Evolutionary conservation across 2,329 filamentous ascomycete species (phyloP).

Genomic region (Ceratocystis colombiana): DNA sequence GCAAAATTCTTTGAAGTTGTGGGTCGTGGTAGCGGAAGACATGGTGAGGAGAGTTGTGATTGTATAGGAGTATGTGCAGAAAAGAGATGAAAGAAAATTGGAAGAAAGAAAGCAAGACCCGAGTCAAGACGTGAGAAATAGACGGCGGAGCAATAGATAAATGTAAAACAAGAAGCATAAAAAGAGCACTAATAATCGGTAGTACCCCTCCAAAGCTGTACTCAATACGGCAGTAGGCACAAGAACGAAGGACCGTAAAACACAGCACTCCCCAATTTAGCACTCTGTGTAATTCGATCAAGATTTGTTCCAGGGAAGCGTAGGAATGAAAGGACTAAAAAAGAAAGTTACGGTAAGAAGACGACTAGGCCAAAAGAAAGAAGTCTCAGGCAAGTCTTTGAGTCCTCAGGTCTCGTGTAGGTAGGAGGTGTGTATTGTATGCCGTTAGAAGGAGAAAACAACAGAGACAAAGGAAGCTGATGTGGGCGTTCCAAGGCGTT

Average conservation of each 20-base stretch:
- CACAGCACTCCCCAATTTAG: background rate
- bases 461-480: conserved; percentile 5
- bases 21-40: conserved; percentile 25
- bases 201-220: conserved; percentile 4
- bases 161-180: background rate
- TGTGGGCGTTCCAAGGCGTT: background rate
- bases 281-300: background rate
- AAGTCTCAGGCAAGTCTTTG: background rate
- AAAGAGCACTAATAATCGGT: conserved; percentile 5
- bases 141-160: background rate
- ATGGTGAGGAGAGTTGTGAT: conserved; percentile 14
- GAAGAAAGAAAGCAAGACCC: conserved; percentile 5
- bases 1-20: conserved; percentile 38
- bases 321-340: conserved; percentile 5
- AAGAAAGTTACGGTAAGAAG: conserved; percentile 1
- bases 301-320: background rate
- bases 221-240: background rate
- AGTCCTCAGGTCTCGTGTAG: background rate
- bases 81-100: conserved; percentile 5
- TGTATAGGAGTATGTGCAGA: background rate
- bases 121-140: background rate
- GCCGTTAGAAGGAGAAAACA: background rate
- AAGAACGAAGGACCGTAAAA: conserved; percentile 7
- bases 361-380: background rate
- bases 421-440: background rate